Percentiles rank a stretch among this genome's conserved stretches.
phyloP scores from a whole-genome alignment of 768 basidiomycete genomes.

The Lactifluus piperatus region DNA sequence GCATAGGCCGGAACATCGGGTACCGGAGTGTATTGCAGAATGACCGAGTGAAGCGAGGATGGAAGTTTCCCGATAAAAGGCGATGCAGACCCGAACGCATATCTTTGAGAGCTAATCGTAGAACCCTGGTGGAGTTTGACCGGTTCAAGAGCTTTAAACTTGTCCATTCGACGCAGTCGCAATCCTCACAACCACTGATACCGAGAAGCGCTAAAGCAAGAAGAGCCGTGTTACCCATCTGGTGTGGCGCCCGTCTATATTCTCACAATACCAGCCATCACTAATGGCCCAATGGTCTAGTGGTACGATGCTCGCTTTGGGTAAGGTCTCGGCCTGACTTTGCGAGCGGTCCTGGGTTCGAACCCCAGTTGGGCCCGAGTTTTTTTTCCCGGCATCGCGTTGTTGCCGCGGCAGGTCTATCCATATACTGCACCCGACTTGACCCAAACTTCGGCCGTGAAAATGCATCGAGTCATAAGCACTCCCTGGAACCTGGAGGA shows the following conservation, averaged over 20 bases:
- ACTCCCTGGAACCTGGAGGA: too few species aligned
- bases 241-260: slow-evolving; percentile 1
- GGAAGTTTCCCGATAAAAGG: slow-evolving; percentile 71
- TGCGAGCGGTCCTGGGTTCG: slow-evolving; percentile 46
- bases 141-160: slow-evolving; percentile 80
- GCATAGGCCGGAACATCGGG: slow-evolving; percentile 76
- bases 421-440: too few species aligned
- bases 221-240: slow-evolving; percentile 2
- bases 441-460: too few species aligned
- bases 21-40: slow-evolving; percentile 67
- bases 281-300: slow-evolving; percentile 34
- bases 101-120: background rate
- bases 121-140: slow-evolving; percentile 29
- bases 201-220: background rate
- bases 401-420: too few species aligned
- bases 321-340: slow-evolving; percentile 16
- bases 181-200: background rate
- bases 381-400: slow-evolving; percentile 4
- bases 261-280: slow-evolving; percentile 1
- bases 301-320: slow-evolving; percentile 49
- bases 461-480: too few species aligned
- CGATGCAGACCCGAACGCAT: background rate
- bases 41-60: slow-evolving; percentile 60
- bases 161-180: slow-evolving; percentile 48
- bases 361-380: slow-evolving; percentile 37